Base-by-base conservation (phyloP, 2,329 filamentous ascomycete species). In the Talaromyces funiculosus region DNA sequence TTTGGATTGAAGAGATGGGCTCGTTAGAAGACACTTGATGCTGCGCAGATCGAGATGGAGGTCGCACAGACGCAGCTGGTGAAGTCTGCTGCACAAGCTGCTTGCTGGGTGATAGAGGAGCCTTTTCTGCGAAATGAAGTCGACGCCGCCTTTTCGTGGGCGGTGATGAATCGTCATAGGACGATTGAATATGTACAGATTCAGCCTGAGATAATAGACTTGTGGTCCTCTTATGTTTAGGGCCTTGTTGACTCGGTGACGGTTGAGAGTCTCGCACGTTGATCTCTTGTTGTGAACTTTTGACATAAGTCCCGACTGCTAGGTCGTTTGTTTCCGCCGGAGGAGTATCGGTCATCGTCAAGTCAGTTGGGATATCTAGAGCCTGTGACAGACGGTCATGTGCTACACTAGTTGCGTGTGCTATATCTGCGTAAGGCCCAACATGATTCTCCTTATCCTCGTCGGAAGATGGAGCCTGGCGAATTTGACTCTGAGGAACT, bases 371-470 rank as follows among this genome's bases (percentile, higher is more conserved):
- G 24, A 74, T 57, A 42, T 70, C 68, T 31, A 77, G 69, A 18
- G 64, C 70, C 53, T 75, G 73, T 3, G 75, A 77, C 47, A 77
- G 68, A 4, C 74, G 71, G 58, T 71, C 69, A 60, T 77, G 75
- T 8, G 74, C 71, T 62, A 64, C 69, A 57, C 68, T 65, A 3
- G 72, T 67, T 9, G 71, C 70, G 60, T 67, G 66, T 3, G 71
- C 66, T 24, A 68, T 63, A 29, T 70, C 66, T 38, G 67, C 59
- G 24, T 67, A 65, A 20, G 64, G 65, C 43, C 67, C 69, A 29
- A 73, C 67, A 58, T 73, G 71, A 54, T 80, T 80, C 64, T 80
- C 78, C 64, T 81, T 80, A 62, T 80, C 74, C 61, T 80, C 78
- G 40, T 79, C 77, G 9, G 67, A 69, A 10, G 73, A 65, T 45